phyloP scores from a whole-genome alignment of 768 basidiomycete species.

The Pulveroboletus ravenelii region DNA sequence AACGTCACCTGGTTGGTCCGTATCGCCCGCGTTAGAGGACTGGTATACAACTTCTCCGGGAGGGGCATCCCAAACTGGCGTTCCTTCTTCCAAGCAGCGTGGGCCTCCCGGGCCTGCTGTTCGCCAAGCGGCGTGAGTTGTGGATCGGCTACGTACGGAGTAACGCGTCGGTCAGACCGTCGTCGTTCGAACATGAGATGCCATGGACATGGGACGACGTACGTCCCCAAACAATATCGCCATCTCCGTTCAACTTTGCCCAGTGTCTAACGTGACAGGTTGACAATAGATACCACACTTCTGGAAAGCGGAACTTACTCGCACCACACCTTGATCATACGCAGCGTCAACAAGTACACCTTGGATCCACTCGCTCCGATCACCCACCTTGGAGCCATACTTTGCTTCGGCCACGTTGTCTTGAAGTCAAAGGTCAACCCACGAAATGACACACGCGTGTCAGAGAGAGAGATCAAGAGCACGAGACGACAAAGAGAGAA shows the following conservation, averaged over 20 bases:
- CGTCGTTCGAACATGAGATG: neutral
- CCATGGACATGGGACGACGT: constrained; percentile 26
- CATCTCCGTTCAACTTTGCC: constrained; percentile 62
- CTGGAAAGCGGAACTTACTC: constrained; percentile 37
- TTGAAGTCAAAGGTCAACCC: constrained; percentile 18
- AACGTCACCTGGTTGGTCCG: constrained; percentile 55
- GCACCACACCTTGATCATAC: constrained; percentile 45
- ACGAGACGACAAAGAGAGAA: too few relatives aligned
- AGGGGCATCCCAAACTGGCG: constrained; percentile 13
- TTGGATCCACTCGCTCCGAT: neutral
- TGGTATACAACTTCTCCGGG: constrained; percentile 19
- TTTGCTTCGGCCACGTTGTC: constrained; percentile 68
- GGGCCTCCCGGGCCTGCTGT: constrained; percentile 43
- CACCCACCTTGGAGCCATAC: constrained; percentile 48
- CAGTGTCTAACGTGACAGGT: constrained; percentile 42
- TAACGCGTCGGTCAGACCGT: neutral
- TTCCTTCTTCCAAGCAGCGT: constrained; percentile 14
- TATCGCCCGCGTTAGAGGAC: constrained; percentile 60
- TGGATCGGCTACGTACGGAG: constrained; percentile 32
- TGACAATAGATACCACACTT: neutral
- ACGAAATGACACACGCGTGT: neutral
- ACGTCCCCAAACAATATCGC: constrained; percentile 71
- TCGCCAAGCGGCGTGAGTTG: constrained; percentile 56
- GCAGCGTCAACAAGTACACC: neutral
- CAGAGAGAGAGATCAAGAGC: neutral